These are phyloP conservation scores for Yamadazyma diddensiae DNA, from an alignment of 1,139 yeast species.

Conservation along the genomic window DNA sequence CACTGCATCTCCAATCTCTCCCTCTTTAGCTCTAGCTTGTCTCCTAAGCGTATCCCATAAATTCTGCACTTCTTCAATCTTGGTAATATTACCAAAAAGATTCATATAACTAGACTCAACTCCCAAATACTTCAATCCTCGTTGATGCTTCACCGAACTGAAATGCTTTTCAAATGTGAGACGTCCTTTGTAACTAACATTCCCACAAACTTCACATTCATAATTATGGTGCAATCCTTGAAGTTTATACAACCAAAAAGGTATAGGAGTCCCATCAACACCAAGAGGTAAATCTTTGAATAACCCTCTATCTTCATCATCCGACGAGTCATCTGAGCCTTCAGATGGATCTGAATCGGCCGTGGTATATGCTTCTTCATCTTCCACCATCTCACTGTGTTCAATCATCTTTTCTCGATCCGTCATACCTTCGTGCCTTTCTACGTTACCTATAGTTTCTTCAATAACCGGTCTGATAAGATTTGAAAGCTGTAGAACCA, in stretches of 20 bases:
- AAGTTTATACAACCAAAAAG: slow-evolving; percentile 87
- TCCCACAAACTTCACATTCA: slow-evolving; percentile 86
- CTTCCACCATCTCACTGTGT: slow-evolving; percentile 24
- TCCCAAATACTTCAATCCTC: slow-evolving; percentile 77
- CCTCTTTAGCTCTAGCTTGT: slow-evolving; percentile 36
- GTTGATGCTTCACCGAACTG: slow-evolving; percentile 60
- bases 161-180: slow-evolving; percentile 74
- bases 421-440: slow-evolving; percentile 67
- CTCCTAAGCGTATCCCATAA: slow-evolving; percentile 51
- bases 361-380: slow-evolving; percentile 34
- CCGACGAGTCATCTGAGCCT: slow-evolving; percentile 17
- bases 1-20: slow-evolving; percentile 53
- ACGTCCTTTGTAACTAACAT: slow-evolving; percentile 71
- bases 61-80: slow-evolving; percentile 64
- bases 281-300: slow-evolving; percentile 70
- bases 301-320: slow-evolving; percentile 19
- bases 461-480: slow-evolving; percentile 35
- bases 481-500: slow-evolving; percentile 30
- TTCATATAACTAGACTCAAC: slow-evolving; percentile 39
- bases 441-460: slow-evolving; percentile 59
- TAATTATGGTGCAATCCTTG: slow-evolving; percentile 79
- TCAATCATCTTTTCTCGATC: slow-evolving; percentile 67
- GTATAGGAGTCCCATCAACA: slow-evolving; percentile 88
- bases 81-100: slow-evolving; percentile 62
- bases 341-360: slow-evolving; percentile 35